phyloP scores from a whole-genome alignment of 176 grass and related monocot genomes.

The Raddia distichophylla region DNA sequence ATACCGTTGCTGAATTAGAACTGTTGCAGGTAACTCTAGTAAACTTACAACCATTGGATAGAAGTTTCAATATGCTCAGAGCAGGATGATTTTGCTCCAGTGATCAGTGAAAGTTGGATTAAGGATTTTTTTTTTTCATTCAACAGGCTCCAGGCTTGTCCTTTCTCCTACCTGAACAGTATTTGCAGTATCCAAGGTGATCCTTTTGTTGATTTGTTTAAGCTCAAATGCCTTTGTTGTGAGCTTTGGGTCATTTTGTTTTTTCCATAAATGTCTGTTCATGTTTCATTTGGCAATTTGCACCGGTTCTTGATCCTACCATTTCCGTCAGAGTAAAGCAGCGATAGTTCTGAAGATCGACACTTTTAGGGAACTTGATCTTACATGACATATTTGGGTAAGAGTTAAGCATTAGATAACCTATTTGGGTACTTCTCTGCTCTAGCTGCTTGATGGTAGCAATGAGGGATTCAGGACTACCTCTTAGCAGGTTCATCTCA shows the following conservation, averaged over 20 bases:
- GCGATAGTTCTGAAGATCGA: neutral
- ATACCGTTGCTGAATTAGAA: conserved; percentile 81
- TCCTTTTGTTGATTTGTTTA: conserved; percentile 5
- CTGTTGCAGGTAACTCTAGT: conserved; percentile 64
- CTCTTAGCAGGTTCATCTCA: conserved; percentile 1
- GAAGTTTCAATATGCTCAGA: conserved; percentile 19
- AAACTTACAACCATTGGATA: conserved; percentile 8
- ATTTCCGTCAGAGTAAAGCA: neutral
- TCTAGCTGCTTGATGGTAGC: neutral
- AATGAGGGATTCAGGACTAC: neutral
- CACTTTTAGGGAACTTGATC: neutral
- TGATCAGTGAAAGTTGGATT: neutral
- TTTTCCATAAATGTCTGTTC: neutral
- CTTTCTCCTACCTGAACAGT: conserved; percentile 86
- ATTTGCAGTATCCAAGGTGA: conserved; percentile 90
- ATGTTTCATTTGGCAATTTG: conserved; percentile 8
- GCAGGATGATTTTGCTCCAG: conserved; percentile 17
- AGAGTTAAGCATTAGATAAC: conserved; percentile 9
- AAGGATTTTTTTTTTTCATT: conserved; percentile 4
- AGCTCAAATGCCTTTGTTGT: conserved; percentile 7
- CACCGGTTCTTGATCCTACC: conserved; percentile 12
- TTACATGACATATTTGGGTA: conserved; percentile 21
- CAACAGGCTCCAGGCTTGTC: conserved; percentile 86
- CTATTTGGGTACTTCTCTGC: neutral
- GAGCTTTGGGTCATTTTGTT: neutral